A percentile compares a stretch with the other conserved stretches of the same genome.
phyloP scores from a whole-genome alignment of 2,329 filamentous ascomycete species.

The Cladosporium sp. region DNA sequence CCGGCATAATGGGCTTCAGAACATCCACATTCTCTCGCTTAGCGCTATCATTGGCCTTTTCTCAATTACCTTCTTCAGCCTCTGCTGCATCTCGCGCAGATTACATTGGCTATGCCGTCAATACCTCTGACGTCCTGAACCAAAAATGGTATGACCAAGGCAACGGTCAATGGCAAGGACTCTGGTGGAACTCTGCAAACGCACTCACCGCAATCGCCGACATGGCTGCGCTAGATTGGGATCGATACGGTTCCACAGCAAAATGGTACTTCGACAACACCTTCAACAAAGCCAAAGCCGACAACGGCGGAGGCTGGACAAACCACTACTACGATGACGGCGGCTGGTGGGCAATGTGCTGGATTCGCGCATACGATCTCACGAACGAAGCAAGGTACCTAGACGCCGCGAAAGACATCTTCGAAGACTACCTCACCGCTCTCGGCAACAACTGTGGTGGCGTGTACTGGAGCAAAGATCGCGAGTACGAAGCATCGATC shows the following conservation, averaged over 20 bases:
- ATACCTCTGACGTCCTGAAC: constrained; percentile 22
- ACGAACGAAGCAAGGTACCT: constrained; percentile 48
- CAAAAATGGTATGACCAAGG: constrained; percentile 21
- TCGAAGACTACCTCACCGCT: constrained; percentile 44
- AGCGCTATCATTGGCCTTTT: constrained; percentile 10
- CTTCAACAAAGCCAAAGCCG: constrained; percentile 27
- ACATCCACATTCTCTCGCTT: constrained; percentile 14
- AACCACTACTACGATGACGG: constrained; percentile 55
- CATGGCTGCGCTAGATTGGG: constrained; percentile 42
- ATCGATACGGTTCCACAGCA: constrained; percentile 35
- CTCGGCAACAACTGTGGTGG: constrained; percentile 44
- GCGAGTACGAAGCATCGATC: constrained; percentile 51
- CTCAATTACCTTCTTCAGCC: constrained; percentile 14
- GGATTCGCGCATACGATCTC: constrained; percentile 54
- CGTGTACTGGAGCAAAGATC: constrained; percentile 47
- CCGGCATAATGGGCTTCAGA: constrained; percentile 14
- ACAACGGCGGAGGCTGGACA: constrained; percentile 36
- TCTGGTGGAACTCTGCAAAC: constrained; percentile 77
- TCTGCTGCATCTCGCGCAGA: constrained; percentile 16
- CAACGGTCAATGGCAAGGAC: constrained; percentile 59
- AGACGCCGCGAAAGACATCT: constrained; percentile 48
- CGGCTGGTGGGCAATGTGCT: constrained; percentile 54
- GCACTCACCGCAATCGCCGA: constrained; percentile 63
- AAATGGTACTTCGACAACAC: constrained; percentile 48
- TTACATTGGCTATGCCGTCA: constrained; percentile 17